Conservation (phyloP, 371 early-diverging fungal genomes). For the Cokeromyces recurvatus region DNA sequence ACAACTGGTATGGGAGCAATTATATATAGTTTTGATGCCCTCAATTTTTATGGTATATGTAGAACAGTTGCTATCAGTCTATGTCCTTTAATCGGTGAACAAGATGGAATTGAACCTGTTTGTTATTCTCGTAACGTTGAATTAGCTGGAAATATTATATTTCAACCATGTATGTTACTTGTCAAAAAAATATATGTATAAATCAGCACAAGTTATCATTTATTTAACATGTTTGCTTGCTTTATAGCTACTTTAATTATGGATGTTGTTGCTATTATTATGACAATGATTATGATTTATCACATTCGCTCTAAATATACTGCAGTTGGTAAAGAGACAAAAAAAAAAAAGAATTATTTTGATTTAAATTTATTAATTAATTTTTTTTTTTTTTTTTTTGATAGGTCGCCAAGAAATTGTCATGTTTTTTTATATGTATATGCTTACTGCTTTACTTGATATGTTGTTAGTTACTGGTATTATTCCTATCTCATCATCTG, state of each 20-base stretch:
- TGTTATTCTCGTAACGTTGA: slow-evolving; percentile 95
- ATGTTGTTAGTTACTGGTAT: slow-evolving; percentile 79
- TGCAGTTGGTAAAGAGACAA: slow-evolving; percentile 67
- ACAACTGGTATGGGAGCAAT: slow-evolving; percentile 47
- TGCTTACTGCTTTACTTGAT: slow-evolving; percentile 66
- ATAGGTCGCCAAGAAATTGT: slow-evolving; percentile 89
- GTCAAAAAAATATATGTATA: neutral
- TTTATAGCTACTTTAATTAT: slow-evolving; percentile 65
- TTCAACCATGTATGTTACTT: slow-evolving; percentile 75
- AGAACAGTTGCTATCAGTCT: slow-evolving; percentile 72
- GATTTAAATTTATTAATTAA: too few species aligned
- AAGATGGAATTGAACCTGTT: slow-evolving; percentile 76
- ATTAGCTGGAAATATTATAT: slow-evolving; percentile 70
- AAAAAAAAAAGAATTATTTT: too few species aligned
- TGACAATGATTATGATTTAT: slow-evolving; percentile 90
- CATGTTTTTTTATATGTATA: slow-evolving; percentile 87
- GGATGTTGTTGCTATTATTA: slow-evolving; percentile 77
- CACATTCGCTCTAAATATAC: slow-evolving; percentile 91
- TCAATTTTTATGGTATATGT: slow-evolving; percentile 82
- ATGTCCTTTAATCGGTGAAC: slow-evolving; percentile 82
- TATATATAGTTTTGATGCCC: slow-evolving; percentile 30
- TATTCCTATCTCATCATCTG: slow-evolving; percentile 66
- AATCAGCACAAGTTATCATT: too few species aligned
- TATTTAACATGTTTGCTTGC: too few species aligned
- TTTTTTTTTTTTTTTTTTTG: slow-evolving; percentile 1